Base-by-base conservation (phyloP, 495 filamentous ascomycete species). In the Penicillium turbatum region DNA sequence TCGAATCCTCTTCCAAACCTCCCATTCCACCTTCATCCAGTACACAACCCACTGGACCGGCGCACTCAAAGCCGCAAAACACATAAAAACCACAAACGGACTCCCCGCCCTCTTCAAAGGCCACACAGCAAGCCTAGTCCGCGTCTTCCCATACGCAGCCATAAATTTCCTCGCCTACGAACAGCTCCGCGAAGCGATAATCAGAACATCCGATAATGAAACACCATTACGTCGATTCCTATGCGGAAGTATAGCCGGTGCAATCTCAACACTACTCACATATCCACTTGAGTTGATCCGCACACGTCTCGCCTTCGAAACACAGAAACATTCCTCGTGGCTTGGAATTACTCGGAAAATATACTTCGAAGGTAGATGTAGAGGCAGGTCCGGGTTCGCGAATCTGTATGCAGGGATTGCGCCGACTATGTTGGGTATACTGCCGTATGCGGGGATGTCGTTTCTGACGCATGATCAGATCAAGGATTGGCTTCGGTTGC, bases 131-230 rank as follows among this genome's bases (percentile, higher is more conserved):
- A 97, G 91, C 0, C 66, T 96, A 3, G 76, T 97, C 32, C 84
- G 91, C 38, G 92, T 96, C 51, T 97, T 96, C 64, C 92, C 92
- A 5, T 97, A 97, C 68, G 92, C 90, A 4, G 90, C 85, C 13
- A 92, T 95, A 72, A 97, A 96, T 60, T 97, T 97, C 66, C 77
- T 96, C 39, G 88, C 90, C 6, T 97, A 97, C 69, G 92, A 97
- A 70, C 92, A 97, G 65, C 84, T 95, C 51, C 85, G 92, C 29
- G 77, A 81, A 11, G 56, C 83, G 6, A 54, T 96, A 6, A 96
- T 97, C 48, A 73, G 72, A 17, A 70, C 68, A 2, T 76, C 73
- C 27, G 74, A 83, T 6, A 80, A 93, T 26, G 92, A 97, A 66
- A 93, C 90, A 0, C 79, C 84, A 2, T 64, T 85, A 19, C 84